Conservation (phyloP, 2,329 filamentous ascomycete genomes). For the Verticillium zaregamsianum region DNA sequence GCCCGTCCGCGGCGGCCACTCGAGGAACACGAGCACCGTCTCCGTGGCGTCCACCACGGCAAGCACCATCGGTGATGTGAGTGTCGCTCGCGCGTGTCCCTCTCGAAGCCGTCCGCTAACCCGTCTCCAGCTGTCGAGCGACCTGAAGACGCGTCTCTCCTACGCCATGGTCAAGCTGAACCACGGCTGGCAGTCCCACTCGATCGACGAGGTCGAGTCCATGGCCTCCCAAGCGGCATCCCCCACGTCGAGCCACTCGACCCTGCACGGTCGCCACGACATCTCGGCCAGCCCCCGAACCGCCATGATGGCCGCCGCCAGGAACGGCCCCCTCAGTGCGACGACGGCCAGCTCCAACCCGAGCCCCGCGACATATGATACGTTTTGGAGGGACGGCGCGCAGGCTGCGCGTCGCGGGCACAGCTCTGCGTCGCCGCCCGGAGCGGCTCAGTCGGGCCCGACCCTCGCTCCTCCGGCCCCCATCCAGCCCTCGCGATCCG, state of each 20-base stretch:
- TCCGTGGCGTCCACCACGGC: conserved; percentile 57
- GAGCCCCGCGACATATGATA: conserved; percentile 30
- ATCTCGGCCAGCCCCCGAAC: conserved; percentile 53
- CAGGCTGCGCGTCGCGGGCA: not conserved
- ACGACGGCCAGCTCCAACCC: conserved; percentile 17
- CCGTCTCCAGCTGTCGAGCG: conserved; percentile 60
- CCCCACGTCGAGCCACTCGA: conserved; percentile 54
- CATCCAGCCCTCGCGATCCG: conserved; percentile 43
- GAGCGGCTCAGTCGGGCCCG: conserved; percentile 27
- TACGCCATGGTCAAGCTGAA: conserved; percentile 95
- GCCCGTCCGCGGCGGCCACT: conserved; percentile 52
- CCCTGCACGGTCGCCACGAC: conserved; percentile 46
- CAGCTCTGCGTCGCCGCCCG: conserved; percentile 31
- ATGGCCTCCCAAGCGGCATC: conserved; percentile 66
- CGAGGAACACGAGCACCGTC: conserved; percentile 67
- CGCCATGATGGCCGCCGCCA: conserved; percentile 15
- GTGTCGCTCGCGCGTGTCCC: conserved; percentile 17
- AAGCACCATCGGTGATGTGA: conserved; percentile 75
- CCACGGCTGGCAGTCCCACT: conserved; percentile 79
- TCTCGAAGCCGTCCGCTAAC: conserved; percentile 13
- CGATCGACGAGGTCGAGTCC: conserved; percentile 73
- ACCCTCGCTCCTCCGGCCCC: conserved; percentile 49
- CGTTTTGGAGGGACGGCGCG: conserved; percentile 35
- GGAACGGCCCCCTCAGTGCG: conserved; percentile 7
- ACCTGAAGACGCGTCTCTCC: conserved; percentile 77